These are phyloP conservation scores for Monosporascus sp. DNA, from an alignment of 2,329 filamentous ascomycete genomes.

Conservation along the genomic window DNA sequence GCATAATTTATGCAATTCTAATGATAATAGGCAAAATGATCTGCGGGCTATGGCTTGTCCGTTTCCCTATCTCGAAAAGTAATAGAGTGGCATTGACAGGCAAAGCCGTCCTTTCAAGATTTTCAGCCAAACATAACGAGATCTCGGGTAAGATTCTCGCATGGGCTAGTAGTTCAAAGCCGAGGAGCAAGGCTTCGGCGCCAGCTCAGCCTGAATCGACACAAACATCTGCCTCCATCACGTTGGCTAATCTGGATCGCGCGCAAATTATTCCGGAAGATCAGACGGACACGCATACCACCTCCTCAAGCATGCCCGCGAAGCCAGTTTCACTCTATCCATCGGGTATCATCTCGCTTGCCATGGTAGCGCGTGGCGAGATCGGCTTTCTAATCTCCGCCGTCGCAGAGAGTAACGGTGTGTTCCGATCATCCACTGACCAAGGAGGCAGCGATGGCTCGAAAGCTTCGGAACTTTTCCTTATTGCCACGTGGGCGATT, in stretches of 20 bases:
- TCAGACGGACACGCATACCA: too few relatives aligned
- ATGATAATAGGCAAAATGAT: constrained; percentile 61
- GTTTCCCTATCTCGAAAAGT: constrained; percentile 21
- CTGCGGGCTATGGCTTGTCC: constrained; percentile 54
- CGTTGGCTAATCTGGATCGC: too few relatives aligned
- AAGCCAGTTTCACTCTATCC: constrained; percentile 63
- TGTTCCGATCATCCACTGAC: constrained; percentile 28
- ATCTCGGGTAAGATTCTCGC: too few relatives aligned
- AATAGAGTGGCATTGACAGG: neutral
- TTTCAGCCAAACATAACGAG: too few relatives aligned
- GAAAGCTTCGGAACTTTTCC: constrained; percentile 37
- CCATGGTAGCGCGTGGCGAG: constrained; percentile 74
- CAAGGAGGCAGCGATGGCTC: constrained; percentile 2
- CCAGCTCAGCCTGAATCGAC: too few relatives aligned
- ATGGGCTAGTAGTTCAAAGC: too few relatives aligned
- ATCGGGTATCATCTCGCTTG: constrained; percentile 58
- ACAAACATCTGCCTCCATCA: too few relatives aligned
- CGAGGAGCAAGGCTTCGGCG: too few relatives aligned
- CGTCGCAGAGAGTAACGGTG: constrained; percentile 51
- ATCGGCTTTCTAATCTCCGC: constrained; percentile 74
- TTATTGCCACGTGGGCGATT: constrained; percentile 51
- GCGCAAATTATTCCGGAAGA: too few relatives aligned
- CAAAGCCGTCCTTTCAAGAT: too few relatives aligned
- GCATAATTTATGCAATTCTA: constrained; percentile 64
- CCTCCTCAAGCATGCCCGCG: constrained; percentile 16